Percentiles rank a stretch among this genome's conserved stretches.
phyloP scores from a whole-genome alignment of 2,329 filamentous ascomycete genomes.

The Sporothrix pallida region DNA sequence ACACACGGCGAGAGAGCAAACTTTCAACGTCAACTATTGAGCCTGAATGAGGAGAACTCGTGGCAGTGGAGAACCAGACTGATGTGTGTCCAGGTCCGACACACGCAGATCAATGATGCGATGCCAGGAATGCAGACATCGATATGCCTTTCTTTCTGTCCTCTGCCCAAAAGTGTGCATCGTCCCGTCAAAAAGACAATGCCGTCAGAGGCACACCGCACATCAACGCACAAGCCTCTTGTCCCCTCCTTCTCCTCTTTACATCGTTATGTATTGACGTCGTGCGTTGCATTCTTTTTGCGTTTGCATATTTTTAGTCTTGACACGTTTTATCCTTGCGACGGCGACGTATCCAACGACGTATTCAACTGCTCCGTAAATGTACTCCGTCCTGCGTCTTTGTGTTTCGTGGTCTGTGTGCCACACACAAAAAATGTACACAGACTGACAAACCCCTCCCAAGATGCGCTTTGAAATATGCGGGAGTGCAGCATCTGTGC shows the following conservation, averaged over 20 bases:
- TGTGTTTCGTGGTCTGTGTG: constrained; percentile 20
- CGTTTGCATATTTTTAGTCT: constrained; percentile 13
- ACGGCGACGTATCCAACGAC: no score
- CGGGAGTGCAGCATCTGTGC: constrained; percentile 22
- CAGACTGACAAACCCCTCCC: neutral
- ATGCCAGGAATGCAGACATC: neutral
- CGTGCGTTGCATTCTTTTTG: neutral
- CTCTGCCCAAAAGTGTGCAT: neutral
- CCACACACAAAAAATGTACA: neutral
- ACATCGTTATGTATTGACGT: no score
- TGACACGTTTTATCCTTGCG: neutral
- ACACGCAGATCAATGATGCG: constrained; percentile 14
- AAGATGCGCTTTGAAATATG: neutral
- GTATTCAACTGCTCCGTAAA: no score
- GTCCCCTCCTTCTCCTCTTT: neutral
- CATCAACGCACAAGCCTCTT: constrained; percentile 14
- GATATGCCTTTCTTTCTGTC: neutral
- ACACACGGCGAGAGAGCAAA: neutral
- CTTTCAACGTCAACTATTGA: neutral
- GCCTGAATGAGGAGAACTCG: neutral
- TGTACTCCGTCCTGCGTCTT: neutral
- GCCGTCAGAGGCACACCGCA: neutral
- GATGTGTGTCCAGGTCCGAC: constrained; percentile 4
- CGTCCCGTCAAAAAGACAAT: neutral
- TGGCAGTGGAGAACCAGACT: constrained; percentile 27